phyloP scores from a whole-genome alignment of 2,329 filamentous ascomycete genomes.

The Claviceps paspali region DNA sequence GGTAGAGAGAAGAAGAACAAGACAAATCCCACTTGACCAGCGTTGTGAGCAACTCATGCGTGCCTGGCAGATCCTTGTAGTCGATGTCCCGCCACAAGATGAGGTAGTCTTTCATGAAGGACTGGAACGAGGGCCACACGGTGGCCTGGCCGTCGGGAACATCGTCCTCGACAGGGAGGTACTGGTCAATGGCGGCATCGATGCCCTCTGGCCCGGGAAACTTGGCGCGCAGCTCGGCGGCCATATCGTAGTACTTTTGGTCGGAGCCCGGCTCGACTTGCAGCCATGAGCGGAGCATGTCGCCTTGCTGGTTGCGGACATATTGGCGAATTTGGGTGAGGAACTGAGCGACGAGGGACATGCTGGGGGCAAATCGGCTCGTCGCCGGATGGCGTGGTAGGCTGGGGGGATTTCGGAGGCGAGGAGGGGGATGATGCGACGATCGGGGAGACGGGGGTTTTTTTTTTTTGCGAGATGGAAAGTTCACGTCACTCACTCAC shows the following conservation, averaged over 20 bases:
- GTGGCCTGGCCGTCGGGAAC: constrained; percentile 48
- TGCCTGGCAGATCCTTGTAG: constrained; percentile 56
- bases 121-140: constrained; percentile 60
- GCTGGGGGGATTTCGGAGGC: background rate
- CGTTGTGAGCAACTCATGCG: constrained; percentile 59
- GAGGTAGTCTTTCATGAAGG: constrained; percentile 71
- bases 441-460: no score
- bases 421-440: background rate
- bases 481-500: no score
- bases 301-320: constrained; percentile 48
- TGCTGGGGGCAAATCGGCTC: constrained; percentile 20
- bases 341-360: constrained; percentile 54
- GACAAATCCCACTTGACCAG: constrained; percentile 53
- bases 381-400: constrained; percentile 3
- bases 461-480: no score
- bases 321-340: constrained; percentile 42
- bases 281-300: constrained; percentile 52
- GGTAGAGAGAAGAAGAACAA: constrained; percentile 8
- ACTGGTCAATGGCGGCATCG: constrained; percentile 45
- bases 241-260: constrained; percentile 52
- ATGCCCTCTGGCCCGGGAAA: constrained; percentile 38
- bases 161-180: constrained; percentile 50
- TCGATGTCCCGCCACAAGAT: constrained; percentile 69
- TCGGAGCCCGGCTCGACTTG: constrained; percentile 59
- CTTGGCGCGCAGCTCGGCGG: constrained; percentile 45